Evolutionary conservation across 768 basidiomycete species (phyloP).

Genomic region (Mycena floridula): DNA sequence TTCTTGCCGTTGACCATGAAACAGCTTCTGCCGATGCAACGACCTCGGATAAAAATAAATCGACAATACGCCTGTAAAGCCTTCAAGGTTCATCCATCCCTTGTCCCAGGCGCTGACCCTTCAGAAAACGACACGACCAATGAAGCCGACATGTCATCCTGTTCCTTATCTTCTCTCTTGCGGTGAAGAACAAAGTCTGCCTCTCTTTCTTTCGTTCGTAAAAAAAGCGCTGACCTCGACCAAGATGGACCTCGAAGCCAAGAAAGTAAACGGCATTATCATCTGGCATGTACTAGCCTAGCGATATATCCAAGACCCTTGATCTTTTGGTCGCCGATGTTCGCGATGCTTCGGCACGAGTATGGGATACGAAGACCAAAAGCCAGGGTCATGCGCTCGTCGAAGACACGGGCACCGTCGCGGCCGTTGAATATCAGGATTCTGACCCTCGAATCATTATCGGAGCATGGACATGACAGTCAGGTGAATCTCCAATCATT

Average conservation of each 20-base stretch:
- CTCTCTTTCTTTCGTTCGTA: constrained; percentile 2
- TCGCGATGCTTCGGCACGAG: constrained; percentile 92
- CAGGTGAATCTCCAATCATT: constrained; percentile 44
- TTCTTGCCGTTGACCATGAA: too few relatives aligned
- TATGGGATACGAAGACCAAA: constrained; percentile 99
- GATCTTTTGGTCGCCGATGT: constrained; percentile 94
- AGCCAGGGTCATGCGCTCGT: constrained; percentile 89
- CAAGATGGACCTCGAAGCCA: constrained; percentile 98
- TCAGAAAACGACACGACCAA: constrained; percentile 88
- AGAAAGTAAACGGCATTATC: constrained; percentile 99
- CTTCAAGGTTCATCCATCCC: constrained; percentile 64
- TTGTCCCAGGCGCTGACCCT: constrained; percentile 88
- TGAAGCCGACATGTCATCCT: constrained; percentile 94
- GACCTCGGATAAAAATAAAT: constrained; percentile 68
- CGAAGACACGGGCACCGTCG: constrained; percentile 93
- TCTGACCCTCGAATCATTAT: constrained; percentile 98
- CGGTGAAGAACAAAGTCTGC: constrained; percentile 90
- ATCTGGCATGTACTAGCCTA: constrained; percentile 97
- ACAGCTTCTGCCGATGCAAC: constrained; percentile 36
- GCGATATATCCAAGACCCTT: constrained; percentile 90
- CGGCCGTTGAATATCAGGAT: constrained; percentile 94
- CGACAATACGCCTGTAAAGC: constrained; percentile 66
- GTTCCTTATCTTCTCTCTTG: constrained; percentile 98
- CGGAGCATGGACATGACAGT: constrained; percentile 98
- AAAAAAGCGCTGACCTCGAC: too few relatives aligned